Conservation (phyloP, 805 yeast species). For the Isabelozyma gotoi region DNA sequence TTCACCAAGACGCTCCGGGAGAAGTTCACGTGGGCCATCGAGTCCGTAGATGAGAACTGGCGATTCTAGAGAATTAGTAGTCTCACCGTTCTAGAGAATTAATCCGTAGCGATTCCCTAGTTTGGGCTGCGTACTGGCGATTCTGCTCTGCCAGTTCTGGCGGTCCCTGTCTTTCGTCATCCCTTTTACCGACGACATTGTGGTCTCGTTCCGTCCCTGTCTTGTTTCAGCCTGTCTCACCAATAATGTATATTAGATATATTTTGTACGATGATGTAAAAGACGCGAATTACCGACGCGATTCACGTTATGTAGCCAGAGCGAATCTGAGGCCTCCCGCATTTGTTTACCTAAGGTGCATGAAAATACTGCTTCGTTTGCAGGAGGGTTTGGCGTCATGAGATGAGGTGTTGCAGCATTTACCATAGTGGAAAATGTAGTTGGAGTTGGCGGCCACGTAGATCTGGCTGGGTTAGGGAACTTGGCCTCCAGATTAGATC, state of each 20-base stretch:
- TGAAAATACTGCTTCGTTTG: neutral
- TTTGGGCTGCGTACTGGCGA: no score
- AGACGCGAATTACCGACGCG: neutral
- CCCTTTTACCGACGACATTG: no score
- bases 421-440: no score
- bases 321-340: no score
- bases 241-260: no score
- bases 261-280: neutral
- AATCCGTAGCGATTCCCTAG: no score
- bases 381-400: neutral
- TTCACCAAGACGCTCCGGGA: slow-evolving; percentile 90
- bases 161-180: no score
- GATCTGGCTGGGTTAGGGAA: neutral
- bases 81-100: no score
- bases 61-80: slow-evolving; percentile 68
- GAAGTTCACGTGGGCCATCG: slow-evolving; percentile 95
- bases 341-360: no score
- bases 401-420: neutral
- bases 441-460: neutral
- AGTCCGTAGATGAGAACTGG: slow-evolving; percentile 87
- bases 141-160: no score
- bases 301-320: neutral
- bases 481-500: neutral
- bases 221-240: no score
- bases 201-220: no score